These are phyloP conservation scores for Pulveroboletus frians DNA, from an alignment of 768 basidiomycete genomes.

Conservation along the genomic window DNA sequence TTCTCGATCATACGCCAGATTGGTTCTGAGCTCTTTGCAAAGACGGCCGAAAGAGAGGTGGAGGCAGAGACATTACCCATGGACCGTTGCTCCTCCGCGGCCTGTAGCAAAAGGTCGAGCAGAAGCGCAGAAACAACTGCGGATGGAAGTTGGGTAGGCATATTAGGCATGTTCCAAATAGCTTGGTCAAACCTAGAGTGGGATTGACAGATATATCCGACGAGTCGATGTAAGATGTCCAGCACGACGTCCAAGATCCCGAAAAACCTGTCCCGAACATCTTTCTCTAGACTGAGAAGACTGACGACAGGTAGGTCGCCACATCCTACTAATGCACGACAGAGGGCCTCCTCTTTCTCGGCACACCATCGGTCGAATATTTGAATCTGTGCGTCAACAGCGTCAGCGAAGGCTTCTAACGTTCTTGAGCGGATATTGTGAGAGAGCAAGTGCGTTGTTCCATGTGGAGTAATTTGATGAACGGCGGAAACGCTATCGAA, in stretches of 20 bases:
- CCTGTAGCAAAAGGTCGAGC: slow-evolving; percentile 57
- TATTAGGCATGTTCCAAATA: slow-evolving; percentile 38
- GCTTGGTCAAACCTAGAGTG: slow-evolving; percentile 25
- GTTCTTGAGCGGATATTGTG: slow-evolving; percentile 43
- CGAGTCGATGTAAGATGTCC: slow-evolving; percentile 39
- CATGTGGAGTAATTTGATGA: slow-evolving; percentile 21
- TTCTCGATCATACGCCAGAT: slow-evolving; percentile 66
- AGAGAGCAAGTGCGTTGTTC: slow-evolving; percentile 19
- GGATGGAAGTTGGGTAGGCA: slow-evolving; percentile 40
- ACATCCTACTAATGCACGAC: slow-evolving; percentile 48
- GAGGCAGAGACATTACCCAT: slow-evolving; percentile 53
- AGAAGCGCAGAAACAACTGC: slow-evolving; percentile 52
- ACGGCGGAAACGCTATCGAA: slow-evolving; percentile 31
- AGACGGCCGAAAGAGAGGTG: slow-evolving; percentile 55
- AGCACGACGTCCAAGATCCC: slow-evolving; percentile 54
- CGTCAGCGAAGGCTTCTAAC: slow-evolving; percentile 80
- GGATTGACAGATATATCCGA: slow-evolving; percentile 28
- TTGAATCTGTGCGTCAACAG: slow-evolving; percentile 55
- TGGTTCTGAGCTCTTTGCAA: slow-evolving; percentile 60
- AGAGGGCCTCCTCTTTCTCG: slow-evolving; percentile 58
- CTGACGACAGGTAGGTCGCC: slow-evolving; percentile 47
- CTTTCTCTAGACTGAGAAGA: slow-evolving; percentile 59
- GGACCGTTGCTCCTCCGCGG: slow-evolving; percentile 53
- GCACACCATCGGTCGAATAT: slow-evolving; percentile 69
- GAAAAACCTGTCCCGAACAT: slow-evolving; percentile 51